Evolutionary conservation across 2,329 filamentous ascomycete species (phyloP), one percentile per base, ranked within the genome.

Genomic region (Phoma sp.): DNA sequence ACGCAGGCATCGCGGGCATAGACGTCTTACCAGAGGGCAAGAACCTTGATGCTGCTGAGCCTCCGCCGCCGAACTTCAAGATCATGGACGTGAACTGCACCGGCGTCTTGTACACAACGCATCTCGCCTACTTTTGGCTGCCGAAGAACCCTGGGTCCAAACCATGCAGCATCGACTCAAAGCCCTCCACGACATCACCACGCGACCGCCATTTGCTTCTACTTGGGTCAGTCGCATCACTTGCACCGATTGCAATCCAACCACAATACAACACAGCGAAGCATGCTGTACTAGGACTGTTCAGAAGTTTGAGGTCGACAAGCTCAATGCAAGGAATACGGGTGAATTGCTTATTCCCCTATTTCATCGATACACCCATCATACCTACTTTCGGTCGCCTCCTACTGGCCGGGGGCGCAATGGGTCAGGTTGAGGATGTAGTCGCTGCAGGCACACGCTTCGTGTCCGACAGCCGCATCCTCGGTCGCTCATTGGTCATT

Each of bases 331-430:
- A 79, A 37, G 83, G 83, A 23, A 74, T 89, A 37, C 80, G 88
- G 39, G 76, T 88, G 55, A 90, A 89, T 66, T 78, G 89, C 65
- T 69, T 90, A n/a, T 82, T 81, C 53, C 87, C 87, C 0, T 89
- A 89, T 72, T 89, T 88, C 69, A 80, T 82, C 63, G 82, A 86
- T 61, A 87, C 84, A 11, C 83, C 85, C n/a, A 80, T 89, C 39
- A 68, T 87, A 4, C 73, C 79, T 0, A 54, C 72, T 1, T 51
- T 60, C 1, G 84, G 78, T 14, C 77, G 82, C 25, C 56, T 81
- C 2, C 54, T 87, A 13, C 77, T 89, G 2, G 82, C 85, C 0
- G 87, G 87, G 11, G 79, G 76, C 3, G 82, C 77, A 2, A 75
- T 81, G 58, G 85, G 82, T 1, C 76, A 77, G 37, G 70, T 81